These are phyloP conservation scores for Microdochium bolleyi DNA, from an alignment of 2,329 filamentous ascomycete species.

Conservation along the genomic window DNA sequence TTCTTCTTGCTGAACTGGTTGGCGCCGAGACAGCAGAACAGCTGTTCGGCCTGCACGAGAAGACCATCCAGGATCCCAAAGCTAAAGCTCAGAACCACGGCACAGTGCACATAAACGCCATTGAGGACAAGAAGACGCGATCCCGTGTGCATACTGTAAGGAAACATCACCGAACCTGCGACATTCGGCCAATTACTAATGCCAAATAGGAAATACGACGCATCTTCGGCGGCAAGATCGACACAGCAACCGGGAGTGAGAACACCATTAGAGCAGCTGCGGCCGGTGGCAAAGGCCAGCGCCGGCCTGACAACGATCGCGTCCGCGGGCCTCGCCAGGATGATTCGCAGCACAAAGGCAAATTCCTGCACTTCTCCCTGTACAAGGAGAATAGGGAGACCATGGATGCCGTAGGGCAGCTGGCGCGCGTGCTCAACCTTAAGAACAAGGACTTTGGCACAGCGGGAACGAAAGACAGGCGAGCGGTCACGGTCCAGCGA, in stretches of 20 bases:
- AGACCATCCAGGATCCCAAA: slow-evolving; percentile 12
- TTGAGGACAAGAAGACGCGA: slow-evolving; percentile 16
- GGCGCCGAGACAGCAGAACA: slow-evolving; percentile 12
- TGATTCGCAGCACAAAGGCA: slow-evolving; percentile 38
- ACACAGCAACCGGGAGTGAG: slow-evolving; percentile 57
- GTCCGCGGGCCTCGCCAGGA: background rate
- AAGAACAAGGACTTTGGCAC: slow-evolving; percentile 66
- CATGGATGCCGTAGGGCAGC: slow-evolving; percentile 77
- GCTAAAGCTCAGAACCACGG: slow-evolving; percentile 7
- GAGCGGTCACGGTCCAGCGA: slow-evolving; percentile 78
- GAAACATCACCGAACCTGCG: background rate
- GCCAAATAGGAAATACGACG: slow-evolving; percentile 53
- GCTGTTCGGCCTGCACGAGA: slow-evolving; percentile 13
- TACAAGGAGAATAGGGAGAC: slow-evolving; percentile 98
- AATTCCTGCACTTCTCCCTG: slow-evolving; percentile 82
- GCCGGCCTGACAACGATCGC: slow-evolving; percentile 14
- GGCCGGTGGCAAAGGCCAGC: slow-evolving; percentile 10
- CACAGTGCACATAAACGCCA: slow-evolving; percentile 15
- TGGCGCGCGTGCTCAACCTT: slow-evolving; percentile 66
- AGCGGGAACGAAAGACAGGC: slow-evolving; percentile 84
- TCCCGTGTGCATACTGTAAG: slow-evolving; percentile 37
- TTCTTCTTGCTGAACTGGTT: slow-evolving; percentile 12
- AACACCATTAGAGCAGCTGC: slow-evolving; percentile 56
- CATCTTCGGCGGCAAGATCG: slow-evolving; percentile 70
- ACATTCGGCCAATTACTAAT: slow-evolving; percentile 7